These are phyloP conservation scores for Crithidia fasciculata DNA, from an alignment of 208 protist species.

Conservation along the genomic window DNA sequence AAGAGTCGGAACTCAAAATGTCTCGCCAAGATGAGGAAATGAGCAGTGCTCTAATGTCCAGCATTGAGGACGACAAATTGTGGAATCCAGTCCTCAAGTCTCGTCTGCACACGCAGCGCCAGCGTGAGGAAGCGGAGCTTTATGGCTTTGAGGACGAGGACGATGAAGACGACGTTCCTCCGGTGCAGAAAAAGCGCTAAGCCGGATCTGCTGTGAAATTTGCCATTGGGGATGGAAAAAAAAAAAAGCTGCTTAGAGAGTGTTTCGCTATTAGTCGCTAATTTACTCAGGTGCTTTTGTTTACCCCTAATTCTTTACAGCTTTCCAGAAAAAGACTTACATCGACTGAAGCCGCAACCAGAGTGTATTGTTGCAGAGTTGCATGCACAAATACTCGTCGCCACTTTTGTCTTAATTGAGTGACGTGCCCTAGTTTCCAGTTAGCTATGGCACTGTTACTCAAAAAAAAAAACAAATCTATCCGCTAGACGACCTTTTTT, in stretches of 20 bases:
- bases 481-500: too few relatives aligned
- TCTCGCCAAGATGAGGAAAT: constrained; percentile 82
- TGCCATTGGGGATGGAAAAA: neutral
- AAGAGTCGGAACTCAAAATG: constrained; percentile 75
- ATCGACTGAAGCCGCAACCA: too few relatives aligned
- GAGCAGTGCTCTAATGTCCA: constrained; percentile 89
- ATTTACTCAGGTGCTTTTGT: neutral
- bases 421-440: too few relatives aligned
- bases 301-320: neutral
- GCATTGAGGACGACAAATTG: constrained; percentile 91
- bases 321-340: too few relatives aligned
- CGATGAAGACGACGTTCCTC: constrained; percentile 26
- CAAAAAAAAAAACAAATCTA: too few relatives aligned
- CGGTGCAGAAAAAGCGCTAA: neutral
- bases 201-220: too few relatives aligned
- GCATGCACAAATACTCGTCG: too few relatives aligned
- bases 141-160: constrained; percentile 90
- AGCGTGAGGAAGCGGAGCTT: constrained; percentile 68
- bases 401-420: too few relatives aligned
- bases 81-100: constrained; percentile 88
- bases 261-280: too few relatives aligned
- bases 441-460: too few relatives aligned
- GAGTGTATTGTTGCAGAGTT: too few relatives aligned
- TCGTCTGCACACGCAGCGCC: constrained; percentile 58
- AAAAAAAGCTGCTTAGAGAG: neutral